Evolutionary conservation across 2,329 filamentous ascomycete species (phyloP).

Genomic region (Periconia digitata): DNA sequence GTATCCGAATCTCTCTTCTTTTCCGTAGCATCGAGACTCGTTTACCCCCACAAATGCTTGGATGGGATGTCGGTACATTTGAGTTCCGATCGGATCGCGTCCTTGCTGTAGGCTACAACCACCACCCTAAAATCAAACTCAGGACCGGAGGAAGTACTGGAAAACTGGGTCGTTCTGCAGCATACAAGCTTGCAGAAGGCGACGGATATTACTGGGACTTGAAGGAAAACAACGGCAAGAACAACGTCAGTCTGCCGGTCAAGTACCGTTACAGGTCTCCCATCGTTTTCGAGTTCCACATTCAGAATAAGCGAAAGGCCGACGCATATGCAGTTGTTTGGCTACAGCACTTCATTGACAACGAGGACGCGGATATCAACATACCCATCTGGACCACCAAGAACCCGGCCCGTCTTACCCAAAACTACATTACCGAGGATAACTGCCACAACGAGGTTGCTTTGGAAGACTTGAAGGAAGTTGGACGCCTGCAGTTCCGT

Average conservation of each 20-base stretch:
- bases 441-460: slow-evolving; percentile 72
- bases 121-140: slow-evolving; percentile 69
- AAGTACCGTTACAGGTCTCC: slow-evolving; percentile 89
- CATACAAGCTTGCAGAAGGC: slow-evolving; percentile 60
- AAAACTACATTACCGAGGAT: slow-evolving; percentile 87
- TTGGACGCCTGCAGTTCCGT: slow-evolving; percentile 79
- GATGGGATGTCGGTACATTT: slow-evolving; percentile 95
- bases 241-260: slow-evolving; percentile 75
- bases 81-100: slow-evolving; percentile 77
- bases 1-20: slow-evolving; percentile 82
- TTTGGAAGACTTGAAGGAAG: slow-evolving; percentile 72
- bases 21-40: slow-evolving; percentile 88
- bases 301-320: slow-evolving; percentile 66
- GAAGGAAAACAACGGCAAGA: slow-evolving; percentile 51
- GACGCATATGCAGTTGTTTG: slow-evolving; percentile 80
- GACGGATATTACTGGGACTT: slow-evolving; percentile 64
- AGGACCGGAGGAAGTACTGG: slow-evolving; percentile 83
- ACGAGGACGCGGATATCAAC: slow-evolving; percentile 74
- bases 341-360: slow-evolving; percentile 82
- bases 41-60: slow-evolving; percentile 80
- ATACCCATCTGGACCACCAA: slow-evolving; percentile 89
- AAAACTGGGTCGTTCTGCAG: slow-evolving; percentile 65
- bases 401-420: slow-evolving; percentile 73
- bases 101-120: slow-evolving; percentile 63
- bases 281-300: slow-evolving; percentile 83